These are phyloP conservation scores for Waltergamsia citrina DNA, from an alignment of 2,329 filamentous ascomycete species.

Conservation along the genomic window DNA sequence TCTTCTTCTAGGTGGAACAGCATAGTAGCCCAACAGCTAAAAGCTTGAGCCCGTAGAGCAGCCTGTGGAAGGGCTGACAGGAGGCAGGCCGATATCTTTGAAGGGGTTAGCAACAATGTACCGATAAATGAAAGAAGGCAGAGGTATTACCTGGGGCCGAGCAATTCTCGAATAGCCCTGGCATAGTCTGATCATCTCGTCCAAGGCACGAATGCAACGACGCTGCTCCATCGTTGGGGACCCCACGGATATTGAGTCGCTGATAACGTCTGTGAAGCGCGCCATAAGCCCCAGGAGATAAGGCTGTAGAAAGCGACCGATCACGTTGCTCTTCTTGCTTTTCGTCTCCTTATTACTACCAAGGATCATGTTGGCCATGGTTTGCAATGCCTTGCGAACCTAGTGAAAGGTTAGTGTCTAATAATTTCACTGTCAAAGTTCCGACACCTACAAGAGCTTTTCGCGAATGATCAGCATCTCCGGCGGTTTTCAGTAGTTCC, in stretches of 20 bases:
- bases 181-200: conserved; percentile 76
- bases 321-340: conserved; percentile 42
- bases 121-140: conserved; percentile 12
- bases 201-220: conserved; percentile 71
- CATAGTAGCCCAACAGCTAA: conserved; percentile 77
- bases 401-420: conserved; percentile 13
- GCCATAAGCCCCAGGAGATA: conserved; percentile 84
- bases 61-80: conserved; percentile 71
- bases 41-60: conserved; percentile 67
- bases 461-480: conserved; percentile 51
- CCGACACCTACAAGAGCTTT: conserved; percentile 39
- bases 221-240: conserved; percentile 58
- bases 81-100: conserved; percentile 80
- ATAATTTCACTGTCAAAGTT: conserved; percentile 12
- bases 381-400: conserved; percentile 36
- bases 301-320: conserved; percentile 69
- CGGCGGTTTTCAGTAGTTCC: conserved; percentile 73
- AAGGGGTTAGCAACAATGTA: not conserved
- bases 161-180: conserved; percentile 66
- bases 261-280: conserved; percentile 69
- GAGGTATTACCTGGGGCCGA: conserved; percentile 61
- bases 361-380: conserved; percentile 32
- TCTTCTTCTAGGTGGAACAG: conserved; percentile 65
- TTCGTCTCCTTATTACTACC: conserved; percentile 29
- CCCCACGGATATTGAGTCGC: conserved; percentile 48